phyloP scores from a whole-genome alignment of 768 basidiomycete genomes.

The Albatrellus ellisii region DNA sequence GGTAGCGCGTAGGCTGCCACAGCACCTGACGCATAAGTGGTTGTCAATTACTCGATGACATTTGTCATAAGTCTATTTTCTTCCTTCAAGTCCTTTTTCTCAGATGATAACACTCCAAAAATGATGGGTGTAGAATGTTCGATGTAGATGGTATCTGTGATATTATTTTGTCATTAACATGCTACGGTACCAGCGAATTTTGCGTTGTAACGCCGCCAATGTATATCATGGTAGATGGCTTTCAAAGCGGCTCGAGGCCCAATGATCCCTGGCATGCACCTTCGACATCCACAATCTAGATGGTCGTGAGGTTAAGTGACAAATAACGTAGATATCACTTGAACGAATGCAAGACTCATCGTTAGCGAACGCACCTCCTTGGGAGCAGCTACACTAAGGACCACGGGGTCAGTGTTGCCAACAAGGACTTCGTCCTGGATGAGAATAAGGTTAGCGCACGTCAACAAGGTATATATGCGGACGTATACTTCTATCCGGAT shows the following conservation, averaged over 20 bases:
- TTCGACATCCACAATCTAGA: constrained; percentile 60
- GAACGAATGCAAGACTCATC: no score
- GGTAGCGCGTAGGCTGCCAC: constrained; percentile 11
- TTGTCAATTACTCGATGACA: no score
- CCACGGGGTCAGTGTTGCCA: constrained; percentile 41
- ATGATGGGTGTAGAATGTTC: not conserved
- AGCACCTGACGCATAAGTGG: no score
- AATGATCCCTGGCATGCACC: constrained; percentile 65
- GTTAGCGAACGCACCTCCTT: constrained; percentile 77
- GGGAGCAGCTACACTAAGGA: constrained; percentile 63
- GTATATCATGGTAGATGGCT: no score
- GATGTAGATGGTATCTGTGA: not conserved
- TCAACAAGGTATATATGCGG: not conserved
- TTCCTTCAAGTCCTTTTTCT: no score
- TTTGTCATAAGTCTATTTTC: no score
- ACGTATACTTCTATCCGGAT: constrained; percentile 67
- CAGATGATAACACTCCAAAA: not conserved
- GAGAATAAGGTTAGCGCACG: not conserved
- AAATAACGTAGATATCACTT: not conserved
- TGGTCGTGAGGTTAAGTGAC: not conserved
- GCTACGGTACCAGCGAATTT: no score
- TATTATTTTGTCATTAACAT: no score
- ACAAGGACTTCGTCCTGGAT: constrained; percentile 59
- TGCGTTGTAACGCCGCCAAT: no score
- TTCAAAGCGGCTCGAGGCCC: constrained; percentile 43